phyloP scores from a whole-genome alignment of 106 monocot genomes.

The Narthecium ossifragum region DNA sequence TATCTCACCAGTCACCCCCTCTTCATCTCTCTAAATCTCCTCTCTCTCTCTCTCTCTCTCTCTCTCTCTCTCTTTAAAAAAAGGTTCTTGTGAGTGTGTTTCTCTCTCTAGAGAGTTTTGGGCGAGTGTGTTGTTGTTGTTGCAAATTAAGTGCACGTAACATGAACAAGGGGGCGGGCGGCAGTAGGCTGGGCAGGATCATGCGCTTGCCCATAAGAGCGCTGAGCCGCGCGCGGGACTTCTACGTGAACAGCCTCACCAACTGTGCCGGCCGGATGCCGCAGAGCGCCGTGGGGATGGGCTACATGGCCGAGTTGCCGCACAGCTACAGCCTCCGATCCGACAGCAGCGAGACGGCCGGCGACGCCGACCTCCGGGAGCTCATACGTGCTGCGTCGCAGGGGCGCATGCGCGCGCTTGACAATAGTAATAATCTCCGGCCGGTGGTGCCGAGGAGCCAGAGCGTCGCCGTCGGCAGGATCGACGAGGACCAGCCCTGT shows the following conservation, averaged over 20 bases:
- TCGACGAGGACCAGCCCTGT: slow-evolving; percentile 5
- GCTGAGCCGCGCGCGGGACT: slow-evolving; percentile 2
- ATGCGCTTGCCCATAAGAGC: neutral
- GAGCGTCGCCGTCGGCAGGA: neutral
- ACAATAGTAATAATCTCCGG: no score
- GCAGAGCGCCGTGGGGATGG: no score
- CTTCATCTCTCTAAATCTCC: neutral
- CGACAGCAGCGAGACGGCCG: no score
- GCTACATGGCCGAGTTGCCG: neutral
- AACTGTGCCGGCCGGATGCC: neutral
- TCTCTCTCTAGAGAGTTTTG: neutral
- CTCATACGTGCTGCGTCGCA: slow-evolving; percentile 8
- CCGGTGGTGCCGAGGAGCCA: neutral
- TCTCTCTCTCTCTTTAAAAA: no score
- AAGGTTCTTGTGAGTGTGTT: no score
- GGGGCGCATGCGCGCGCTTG: neutral
- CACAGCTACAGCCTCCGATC: neutral
- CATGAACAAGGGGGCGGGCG: neutral
- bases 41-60: no score
- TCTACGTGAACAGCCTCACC: slow-evolving; percentile 3
- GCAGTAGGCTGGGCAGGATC: neutral
- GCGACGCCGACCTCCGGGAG: neutral
- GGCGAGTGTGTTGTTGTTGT: neutral
- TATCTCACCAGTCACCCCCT: neutral
- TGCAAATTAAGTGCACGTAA: neutral